Evolutionary conservation across 495 filamentous ascomycete species (phyloP), one percentile per base, ranked within the genome.

Genomic region (Talaromyces adpressus): DNA sequence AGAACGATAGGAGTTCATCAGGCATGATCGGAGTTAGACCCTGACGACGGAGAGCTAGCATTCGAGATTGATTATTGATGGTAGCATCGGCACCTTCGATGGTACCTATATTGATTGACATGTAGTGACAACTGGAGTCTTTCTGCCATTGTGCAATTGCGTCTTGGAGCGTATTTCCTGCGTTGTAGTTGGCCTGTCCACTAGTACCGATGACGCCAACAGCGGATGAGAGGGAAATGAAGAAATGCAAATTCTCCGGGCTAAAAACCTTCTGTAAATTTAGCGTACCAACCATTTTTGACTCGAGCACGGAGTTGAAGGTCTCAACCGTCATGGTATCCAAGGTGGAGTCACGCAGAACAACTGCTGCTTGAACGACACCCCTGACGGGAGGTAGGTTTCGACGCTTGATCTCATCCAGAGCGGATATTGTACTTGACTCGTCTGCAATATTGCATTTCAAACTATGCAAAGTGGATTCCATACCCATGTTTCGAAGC

Each of bases 261-360:
- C 69, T 65, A 6, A 88, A 76, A 2, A 70, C 65, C 39, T 82
- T 69, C 69, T 88, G 84, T 30, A 88, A 78, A 69, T 87, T 83
- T 69, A 67, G 74, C 0, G 76, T 71, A 1, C 79, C 81, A 4
- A 69, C 56, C 1, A 76, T 73, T 63, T 82, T 82, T 34, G 80
- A 75, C 1, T 51, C 54, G 2, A 77, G 54, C 0, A 71, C 67
- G 0, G 59, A 65, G 0, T 64, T 71, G 72, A 79, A 80, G 18
- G 77, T 67, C 0, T 73, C 62, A 32, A 68, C 61, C 1, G 72
- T 70, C 76, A 84, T 83, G n/a, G 72, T 68, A 8, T 77, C 70
- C 22, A 84, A 71, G 0, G 72, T 67, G 0, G 65, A 61, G 47
- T 82, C 79, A 34, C 76, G 53, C 4, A 75, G 65, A 11, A 73